phyloP scores from a whole-genome alignment of 1,139 yeast genomes.

The Taphrina betulina region DNA sequence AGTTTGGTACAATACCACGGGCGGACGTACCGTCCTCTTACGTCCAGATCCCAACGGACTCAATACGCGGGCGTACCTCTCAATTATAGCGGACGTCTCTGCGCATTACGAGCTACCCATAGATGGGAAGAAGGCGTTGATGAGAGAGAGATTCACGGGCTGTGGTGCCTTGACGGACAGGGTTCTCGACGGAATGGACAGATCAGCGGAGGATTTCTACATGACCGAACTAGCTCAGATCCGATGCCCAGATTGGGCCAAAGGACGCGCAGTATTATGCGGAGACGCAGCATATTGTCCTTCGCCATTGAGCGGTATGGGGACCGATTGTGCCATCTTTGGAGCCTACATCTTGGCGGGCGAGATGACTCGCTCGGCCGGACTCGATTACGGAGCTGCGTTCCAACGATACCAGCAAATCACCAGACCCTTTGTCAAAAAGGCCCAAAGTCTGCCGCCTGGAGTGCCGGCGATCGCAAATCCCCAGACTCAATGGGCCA shows the following conservation, averaged over 20 bases:
- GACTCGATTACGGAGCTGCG: background rate
- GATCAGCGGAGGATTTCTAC: slow-evolving; percentile 7
- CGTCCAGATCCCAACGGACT: slow-evolving; percentile 3
- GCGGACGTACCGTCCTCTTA: slow-evolving; percentile 2
- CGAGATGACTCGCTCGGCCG: background rate
- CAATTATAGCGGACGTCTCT: background rate
- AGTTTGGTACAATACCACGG: slow-evolving; percentile 2
- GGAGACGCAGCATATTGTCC: slow-evolving; percentile 29
- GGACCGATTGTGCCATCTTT: slow-evolving; percentile 5
- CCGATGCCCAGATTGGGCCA: slow-evolving; percentile 4
- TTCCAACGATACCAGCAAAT: slow-evolving; percentile 1
- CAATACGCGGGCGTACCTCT: slow-evolving; percentile 9
- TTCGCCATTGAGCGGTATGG: slow-evolving; percentile 18
- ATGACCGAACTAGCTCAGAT: slow-evolving; percentile 6
- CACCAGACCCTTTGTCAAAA: slow-evolving; percentile 6
- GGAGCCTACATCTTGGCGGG: slow-evolving; percentile 26
- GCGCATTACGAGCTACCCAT: background rate
- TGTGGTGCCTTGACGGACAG: background rate
- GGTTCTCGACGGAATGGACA: slow-evolving; percentile 11
- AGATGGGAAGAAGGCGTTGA: background rate
- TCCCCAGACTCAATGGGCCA: background rate
- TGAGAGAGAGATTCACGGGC: background rate
- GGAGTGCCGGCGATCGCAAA: background rate
- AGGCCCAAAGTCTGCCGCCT: slow-evolving; percentile 27
- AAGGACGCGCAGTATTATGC: slow-evolving; percentile 6